Evolutionary conservation across 1,284 basidiomycete species (phyloP).

Genomic region (Athelia psychrophila): DNA sequence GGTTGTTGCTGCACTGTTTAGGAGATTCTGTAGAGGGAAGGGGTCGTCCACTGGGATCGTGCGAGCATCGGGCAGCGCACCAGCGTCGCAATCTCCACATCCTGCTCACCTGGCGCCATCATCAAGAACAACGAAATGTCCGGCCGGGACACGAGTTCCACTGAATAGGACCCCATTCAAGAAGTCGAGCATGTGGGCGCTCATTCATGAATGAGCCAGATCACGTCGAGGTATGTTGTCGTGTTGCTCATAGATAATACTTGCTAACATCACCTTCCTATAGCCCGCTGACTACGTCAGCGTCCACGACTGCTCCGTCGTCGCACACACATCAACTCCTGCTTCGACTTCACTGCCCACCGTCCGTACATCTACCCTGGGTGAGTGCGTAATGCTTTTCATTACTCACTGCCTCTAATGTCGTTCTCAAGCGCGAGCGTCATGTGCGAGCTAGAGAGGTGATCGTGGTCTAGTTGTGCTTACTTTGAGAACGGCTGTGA

Average conservation of each 20-base stretch:
- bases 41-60: conserved; percentile 40
- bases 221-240: conserved; percentile 35
- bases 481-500: too few relatives aligned
- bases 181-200: too few relatives aligned
- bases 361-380: conserved; percentile 36
- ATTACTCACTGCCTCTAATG: too few relatives aligned
- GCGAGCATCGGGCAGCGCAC: conserved; percentile 34
- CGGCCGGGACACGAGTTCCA: conserved; percentile 32
- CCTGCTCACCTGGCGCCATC: conserved; percentile 27
- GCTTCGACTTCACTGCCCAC: conserved; percentile 41
- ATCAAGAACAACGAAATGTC: conserved; percentile 37
- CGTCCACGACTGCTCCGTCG: conserved; percentile 42
- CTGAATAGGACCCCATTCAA: too few relatives aligned
- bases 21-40: conserved; percentile 44
- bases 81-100: conserved; percentile 28
- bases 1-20: conserved; percentile 36
- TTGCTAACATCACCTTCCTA: neutral
- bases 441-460: too few relatives aligned
- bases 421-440: too few relatives aligned
- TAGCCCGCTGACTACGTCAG: conserved; percentile 38
- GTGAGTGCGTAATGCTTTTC: conserved; percentile 16
- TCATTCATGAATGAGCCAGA: conserved; percentile 45
- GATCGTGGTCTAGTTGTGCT: too few relatives aligned
- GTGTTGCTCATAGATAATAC: neutral
- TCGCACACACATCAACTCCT: conserved; percentile 45